Conservation (phyloP, 208 protist species). For the Wallacemonas collosoma region DNA sequence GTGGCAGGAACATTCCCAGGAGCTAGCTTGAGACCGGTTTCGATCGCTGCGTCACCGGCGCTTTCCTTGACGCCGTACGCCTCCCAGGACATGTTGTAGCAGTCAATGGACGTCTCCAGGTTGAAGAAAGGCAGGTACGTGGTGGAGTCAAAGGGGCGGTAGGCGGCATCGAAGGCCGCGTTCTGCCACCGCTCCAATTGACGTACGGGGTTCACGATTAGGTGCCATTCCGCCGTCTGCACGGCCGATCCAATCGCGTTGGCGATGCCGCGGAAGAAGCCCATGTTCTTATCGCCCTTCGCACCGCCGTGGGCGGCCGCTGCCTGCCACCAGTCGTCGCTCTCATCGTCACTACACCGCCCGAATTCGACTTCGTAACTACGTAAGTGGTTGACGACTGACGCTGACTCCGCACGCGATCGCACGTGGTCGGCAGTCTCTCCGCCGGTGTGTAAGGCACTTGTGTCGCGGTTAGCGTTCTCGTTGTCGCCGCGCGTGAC, state of each 20-base stretch:
- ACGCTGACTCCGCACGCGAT: too few relatives aligned
- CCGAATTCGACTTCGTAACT: conserved; percentile 12
- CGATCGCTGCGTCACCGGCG: conserved; percentile 28
- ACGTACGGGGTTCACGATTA: conserved; percentile 52
- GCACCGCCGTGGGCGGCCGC: neutral
- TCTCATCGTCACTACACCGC: conserved; percentile 5
- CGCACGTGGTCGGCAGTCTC: too few relatives aligned
- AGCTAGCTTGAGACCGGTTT: conserved; percentile 32
- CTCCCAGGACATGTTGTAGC: conserved; percentile 89
- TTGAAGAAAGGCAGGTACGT: conserved; percentile 87
- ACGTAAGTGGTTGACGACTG: neutral
- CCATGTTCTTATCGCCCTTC: neutral
- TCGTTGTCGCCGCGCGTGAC: neutral
- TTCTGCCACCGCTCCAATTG: conserved; percentile 52
- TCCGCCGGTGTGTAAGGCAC: neutral
- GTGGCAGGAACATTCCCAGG: conserved; percentile 36
- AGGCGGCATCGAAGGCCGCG: conserved; percentile 51
- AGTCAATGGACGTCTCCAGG: conserved; percentile 86
- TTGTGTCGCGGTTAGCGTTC: neutral
- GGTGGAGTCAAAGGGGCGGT: conserved; percentile 47
- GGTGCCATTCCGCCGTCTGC: conserved; percentile 40
- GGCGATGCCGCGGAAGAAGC: conserved; percentile 10
- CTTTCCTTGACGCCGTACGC: conserved; percentile 50
- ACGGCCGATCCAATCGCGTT: conserved; percentile 38
- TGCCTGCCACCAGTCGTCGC: conserved; percentile 11